Evolutionary conservation across 768 basidiomycete genomes (phyloP), one percentile per base, ranked within the genome.

Genomic region (Xerocomellus chrysenteron): DNA sequence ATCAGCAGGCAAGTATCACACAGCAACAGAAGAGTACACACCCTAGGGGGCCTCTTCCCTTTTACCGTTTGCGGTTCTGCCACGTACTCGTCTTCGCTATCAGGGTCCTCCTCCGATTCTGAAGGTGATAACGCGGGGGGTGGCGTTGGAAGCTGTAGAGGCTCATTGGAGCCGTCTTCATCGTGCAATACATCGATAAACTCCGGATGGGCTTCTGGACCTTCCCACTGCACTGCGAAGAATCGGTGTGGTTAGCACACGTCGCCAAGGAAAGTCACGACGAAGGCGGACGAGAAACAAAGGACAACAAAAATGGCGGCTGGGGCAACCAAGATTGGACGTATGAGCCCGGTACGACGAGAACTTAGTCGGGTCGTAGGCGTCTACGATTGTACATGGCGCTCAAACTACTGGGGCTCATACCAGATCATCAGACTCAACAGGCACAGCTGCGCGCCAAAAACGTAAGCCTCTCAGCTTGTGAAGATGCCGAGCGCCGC

Each of bases 81-180:
- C 47, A 88, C 77, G 68, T 88, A 91, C 62, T 92, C 90, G 63
- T 91, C 89, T 57, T 82, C 87, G 66, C 84, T 88, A 54, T 77
- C 78, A 33, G 72, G 72, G 49, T 80, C 77, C 24, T 74, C 75
- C 47, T 80, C 82, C 3, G 82, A 79, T 60, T 82, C 81, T 19
- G 80, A 78, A 21, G 73, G 67, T 6, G 60, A 63, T 60, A 71
- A 50, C 1, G 68, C 73, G 30, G 72, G 72, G 19, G 69, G 70
- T 49, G 75, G 69, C 40, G 61, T 66, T 41, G 68, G 52, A 42
- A 42, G 57, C 17, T 49, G 62, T 44, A 24, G 17, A 36, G 49
- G 56, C 35, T 33, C 62, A 51, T 47, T 68, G 61, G 39, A 67
- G 45, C 26, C 67, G 61, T 49, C 72, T 5, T 66, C 49, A 9